Conservation (phyloP, 179 eudicot species). For the Corrigiola litoralis region DNA sequence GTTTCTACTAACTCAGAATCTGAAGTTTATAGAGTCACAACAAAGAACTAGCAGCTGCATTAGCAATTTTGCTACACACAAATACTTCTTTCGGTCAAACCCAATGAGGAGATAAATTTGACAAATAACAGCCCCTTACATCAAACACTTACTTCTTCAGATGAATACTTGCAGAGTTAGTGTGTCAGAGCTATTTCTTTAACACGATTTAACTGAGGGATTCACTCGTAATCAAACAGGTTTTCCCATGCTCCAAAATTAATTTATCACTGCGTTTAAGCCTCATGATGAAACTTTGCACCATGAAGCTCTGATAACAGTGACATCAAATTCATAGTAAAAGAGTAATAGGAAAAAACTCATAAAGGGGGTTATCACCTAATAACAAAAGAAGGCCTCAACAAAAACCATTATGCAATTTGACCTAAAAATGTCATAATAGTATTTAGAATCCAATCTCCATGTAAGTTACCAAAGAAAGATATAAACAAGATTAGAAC, state of each 20-base stretch:
- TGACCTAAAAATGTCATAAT: too few relatives aligned
- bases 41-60: background rate
- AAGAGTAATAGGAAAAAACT: background rate
- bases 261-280: constrained; percentile 15
- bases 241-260: constrained; percentile 15
- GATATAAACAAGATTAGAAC: too few relatives aligned
- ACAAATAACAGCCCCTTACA: background rate
- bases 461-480: too few relatives aligned
- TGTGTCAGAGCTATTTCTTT: constrained; percentile 11
- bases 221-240: constrained; percentile 17
- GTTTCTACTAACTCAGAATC: background rate
- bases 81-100: background rate
- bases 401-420: background rate
- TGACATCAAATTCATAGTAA: background rate
- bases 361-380: background rate
- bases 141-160: background rate
- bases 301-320: constrained; percentile 23
- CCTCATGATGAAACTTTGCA: constrained; percentile 15
- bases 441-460: too few relatives aligned
- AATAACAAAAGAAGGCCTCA: background rate
- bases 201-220: constrained; percentile 1
- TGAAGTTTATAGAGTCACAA: background rate
- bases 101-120: background rate
- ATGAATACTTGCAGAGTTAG: background rate
- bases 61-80: background rate